Base-by-base conservation (phyloP, 495 filamentous ascomycete genomes). In the Aspergillus ellipticus region DNA sequence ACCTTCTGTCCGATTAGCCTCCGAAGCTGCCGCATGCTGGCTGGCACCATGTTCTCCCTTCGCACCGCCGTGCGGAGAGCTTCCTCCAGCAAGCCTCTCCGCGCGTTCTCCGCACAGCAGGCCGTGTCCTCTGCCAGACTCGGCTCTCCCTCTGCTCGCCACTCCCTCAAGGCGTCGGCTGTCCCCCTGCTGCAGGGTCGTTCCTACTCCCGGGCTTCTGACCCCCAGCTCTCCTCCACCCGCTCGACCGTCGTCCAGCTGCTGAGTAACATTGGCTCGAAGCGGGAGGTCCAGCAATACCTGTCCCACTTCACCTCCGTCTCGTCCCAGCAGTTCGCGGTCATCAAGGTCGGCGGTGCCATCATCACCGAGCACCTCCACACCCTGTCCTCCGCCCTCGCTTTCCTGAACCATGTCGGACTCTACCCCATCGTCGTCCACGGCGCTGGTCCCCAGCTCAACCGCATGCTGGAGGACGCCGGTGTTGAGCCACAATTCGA, bases 341-440 rank as follows among this genome's bases (percentile, higher is more conserved):
- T 98, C 49, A 97, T 98, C 72, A 98, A 98, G 79, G 95, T 98
- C 50, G 94, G 94, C 20, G 94, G 94, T 49, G 94, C 95, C 49
- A 97, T 97, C 64, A 86, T 98, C 62, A 96, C 93, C 56, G 93
- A 97, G 70, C 90, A 96, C 75, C 80, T 96, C 50, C 87, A 96
- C 68, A 89, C 88, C 42, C 81, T 98, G 49, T 94, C 90, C 60
- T 89, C 87, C 33, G 89, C 89, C 8, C 80, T 98, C 54, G 89
- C 89, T 16, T 95, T 96, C 77, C 84, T 98, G 26, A 92, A 96
- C 78, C 88, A 94, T 79, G 89, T 97, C 71, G 94, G 95, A 24
- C 82, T 98, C 31, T 97, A 88, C 72, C 94, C 94, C 37, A 89
- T 98, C 68, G 91, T 98, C 53, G 93, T 98, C 33, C 94, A 98